phyloP scores from a whole-genome alignment of 768 basidiomycete genomes.

The Rhodocollybia butyracea region DNA sequence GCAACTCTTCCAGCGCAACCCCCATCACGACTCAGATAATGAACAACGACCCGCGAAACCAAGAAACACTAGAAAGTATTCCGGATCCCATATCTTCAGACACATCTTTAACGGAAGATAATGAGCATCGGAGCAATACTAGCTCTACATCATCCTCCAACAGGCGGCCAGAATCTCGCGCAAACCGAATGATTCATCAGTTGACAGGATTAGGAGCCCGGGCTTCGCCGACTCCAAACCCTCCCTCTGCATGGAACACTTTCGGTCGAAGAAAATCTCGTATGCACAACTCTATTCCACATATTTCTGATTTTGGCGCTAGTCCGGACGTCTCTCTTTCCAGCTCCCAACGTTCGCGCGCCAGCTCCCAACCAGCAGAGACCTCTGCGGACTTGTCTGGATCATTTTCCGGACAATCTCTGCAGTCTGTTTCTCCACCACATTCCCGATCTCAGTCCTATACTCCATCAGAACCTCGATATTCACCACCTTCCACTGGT shows the following conservation, averaged over 20 bases:
- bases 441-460: constrained; percentile 5
- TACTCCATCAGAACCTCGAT: background rate
- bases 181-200: constrained; percentile 5
- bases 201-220: constrained; percentile 1
- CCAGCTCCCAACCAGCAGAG: background rate
- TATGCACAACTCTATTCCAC: constrained; percentile 3
- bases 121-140: background rate
- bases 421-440: background rate
- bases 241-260: constrained; percentile 9
- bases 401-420: background rate
- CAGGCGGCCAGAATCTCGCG: background rate
- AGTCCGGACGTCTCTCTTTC: constrained; percentile 1
- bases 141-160: background rate
- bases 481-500: background rate
- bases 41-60: background rate
- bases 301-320: constrained; percentile 5
- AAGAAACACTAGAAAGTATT: background rate
- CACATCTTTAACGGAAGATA: background rate
- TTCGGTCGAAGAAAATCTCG: constrained; percentile 5
- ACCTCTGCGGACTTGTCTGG: background rate
- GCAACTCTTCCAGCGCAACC: background rate
- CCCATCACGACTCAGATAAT: background rate
- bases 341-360: constrained; percentile 7
- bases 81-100: background rate
- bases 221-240: constrained; percentile 2